Conservation (phyloP, 1,284 basidiomycete genomes). For the Pyrrhoderma lamaoense region DNA sequence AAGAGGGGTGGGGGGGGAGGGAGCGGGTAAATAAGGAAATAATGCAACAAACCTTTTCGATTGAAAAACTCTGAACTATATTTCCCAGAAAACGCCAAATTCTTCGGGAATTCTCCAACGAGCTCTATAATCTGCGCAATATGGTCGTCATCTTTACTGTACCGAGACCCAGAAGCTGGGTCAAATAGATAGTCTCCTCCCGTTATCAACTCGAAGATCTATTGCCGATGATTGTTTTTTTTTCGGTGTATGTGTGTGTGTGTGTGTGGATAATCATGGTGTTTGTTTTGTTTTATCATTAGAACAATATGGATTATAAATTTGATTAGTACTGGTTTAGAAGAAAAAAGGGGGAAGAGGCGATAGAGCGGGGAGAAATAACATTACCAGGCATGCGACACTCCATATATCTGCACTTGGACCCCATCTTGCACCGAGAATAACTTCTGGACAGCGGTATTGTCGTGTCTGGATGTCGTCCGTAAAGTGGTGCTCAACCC, state of each 20-base stretch:
- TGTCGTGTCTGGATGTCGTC: constrained; percentile 97
- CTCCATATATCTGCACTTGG: constrained; percentile 95
- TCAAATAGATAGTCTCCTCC: constrained; percentile 91
- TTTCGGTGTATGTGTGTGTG: neutral
- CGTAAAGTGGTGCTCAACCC: constrained; percentile 90
- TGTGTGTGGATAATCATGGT: neutral
- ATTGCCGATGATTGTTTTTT: neutral
- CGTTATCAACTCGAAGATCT: constrained; percentile 89
- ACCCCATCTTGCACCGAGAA: constrained; percentile 92
- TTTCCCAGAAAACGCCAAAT: constrained; percentile 85
- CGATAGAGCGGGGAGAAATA: constrained; percentile 25
- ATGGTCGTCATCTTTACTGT: constrained; percentile 97
- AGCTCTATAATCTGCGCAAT: constrained; percentile 98
- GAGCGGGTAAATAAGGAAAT: neutral
- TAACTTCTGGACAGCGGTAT: constrained; percentile 96
- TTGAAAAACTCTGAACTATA: constrained; percentile 96
- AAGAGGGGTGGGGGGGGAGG: neutral
- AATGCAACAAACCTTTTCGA: constrained; percentile 77
- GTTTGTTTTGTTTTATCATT: too few species aligned
- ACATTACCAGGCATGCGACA: constrained; percentile 78
- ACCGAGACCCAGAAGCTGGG: constrained; percentile 66
- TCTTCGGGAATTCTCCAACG: constrained; percentile 83
- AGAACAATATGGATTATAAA: neutral
- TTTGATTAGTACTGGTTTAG: neutral
- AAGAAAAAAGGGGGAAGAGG: constrained; percentile 4